Evolutionary conservation across 805 yeast species (phyloP), one percentile per base, ranked within the genome.

Genomic region (Dipodascopsis uninucleata): DNA sequence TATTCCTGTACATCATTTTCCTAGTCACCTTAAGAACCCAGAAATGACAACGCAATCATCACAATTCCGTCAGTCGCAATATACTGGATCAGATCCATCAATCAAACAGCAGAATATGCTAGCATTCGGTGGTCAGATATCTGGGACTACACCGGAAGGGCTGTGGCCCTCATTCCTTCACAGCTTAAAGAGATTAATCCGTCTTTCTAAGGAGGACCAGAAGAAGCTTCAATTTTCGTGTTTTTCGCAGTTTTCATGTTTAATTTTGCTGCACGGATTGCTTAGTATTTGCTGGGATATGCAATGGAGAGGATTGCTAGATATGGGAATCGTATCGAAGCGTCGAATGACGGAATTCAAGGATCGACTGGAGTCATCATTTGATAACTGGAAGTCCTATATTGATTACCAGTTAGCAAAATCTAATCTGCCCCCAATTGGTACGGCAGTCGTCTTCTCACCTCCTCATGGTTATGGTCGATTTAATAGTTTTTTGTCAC

Each of bases 191-290:
- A 45, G 54, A 3, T 25, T 50, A 17, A 50, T 50, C 12, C 47
- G 54, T 1, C 41, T 36, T n/a, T 43, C 55, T 16, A 22, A 25
- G 12, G 47, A 39, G 7, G 49, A 47, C 26, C 49, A 39, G 37
- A 50, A 43, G 21, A 46, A 43, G 25, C 45, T 41, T 26, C 49
- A 50, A 22, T 42, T 40, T 14, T 42, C 52, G 5, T 40, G 28
- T 7, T 32, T 45, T 18, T 64, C 71, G 4, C 69, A 62, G 42
- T 69, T 62, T 47, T 62, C 71, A 3, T 53, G 73, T 31, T 58
- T 56, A n/a, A 61, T 69, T 20, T 52, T 69, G 23, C 56, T 69
- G 5, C 70, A 68, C 49, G 73, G 73, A 0, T 47, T 66, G 22
- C 54, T 67, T 31, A 56, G 60, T 32, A 54, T 67, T 4, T 58